These are phyloP conservation scores for Elaphomyces granulatus DNA, from an alignment of 495 filamentous ascomycete species.

Conservation along the genomic window DNA sequence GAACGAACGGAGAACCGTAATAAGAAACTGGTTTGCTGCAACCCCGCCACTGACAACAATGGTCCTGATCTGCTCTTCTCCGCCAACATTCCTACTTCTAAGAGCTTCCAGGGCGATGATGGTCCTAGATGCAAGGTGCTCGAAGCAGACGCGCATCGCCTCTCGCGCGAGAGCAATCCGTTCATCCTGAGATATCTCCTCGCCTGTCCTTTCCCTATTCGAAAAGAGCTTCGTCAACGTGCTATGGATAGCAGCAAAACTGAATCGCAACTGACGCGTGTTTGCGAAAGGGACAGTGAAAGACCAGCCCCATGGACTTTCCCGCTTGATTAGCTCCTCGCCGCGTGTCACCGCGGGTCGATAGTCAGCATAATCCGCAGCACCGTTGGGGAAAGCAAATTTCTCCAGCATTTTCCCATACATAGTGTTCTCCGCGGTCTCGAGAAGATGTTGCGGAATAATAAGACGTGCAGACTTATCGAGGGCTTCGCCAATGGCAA, in stretches of 20 bases:
- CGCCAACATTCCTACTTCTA: constrained; percentile 8
- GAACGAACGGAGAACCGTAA: constrained; percentile 45
- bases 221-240: constrained; percentile 33
- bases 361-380: constrained; percentile 39
- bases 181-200: constrained; percentile 25
- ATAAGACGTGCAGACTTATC: constrained; percentile 74
- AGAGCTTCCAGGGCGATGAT: constrained; percentile 46
- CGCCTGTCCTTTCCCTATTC: constrained; percentile 14
- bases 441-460: constrained; percentile 39
- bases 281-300: constrained; percentile 41
- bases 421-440: constrained; percentile 39
- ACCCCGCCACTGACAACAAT: constrained; percentile 84
- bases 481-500: constrained; percentile 71
- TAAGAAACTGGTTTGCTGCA: constrained; percentile 65
- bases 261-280: constrained; percentile 39
- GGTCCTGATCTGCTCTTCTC: constrained; percentile 31
- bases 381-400: constrained; percentile 57
- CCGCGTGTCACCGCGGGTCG: constrained; percentile 35
- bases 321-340: constrained; percentile 33
- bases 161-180: constrained; percentile 50
- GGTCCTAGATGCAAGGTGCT: constrained; percentile 65
- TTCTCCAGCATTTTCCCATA: constrained; percentile 57
- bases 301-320: constrained; percentile 40
- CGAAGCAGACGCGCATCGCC: constrained; percentile 67
- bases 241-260: constrained; percentile 49